Base-by-base conservation (phyloP, 225 moss, liverwort and hornwort species). In the Lunularia cruciata region DNA sequence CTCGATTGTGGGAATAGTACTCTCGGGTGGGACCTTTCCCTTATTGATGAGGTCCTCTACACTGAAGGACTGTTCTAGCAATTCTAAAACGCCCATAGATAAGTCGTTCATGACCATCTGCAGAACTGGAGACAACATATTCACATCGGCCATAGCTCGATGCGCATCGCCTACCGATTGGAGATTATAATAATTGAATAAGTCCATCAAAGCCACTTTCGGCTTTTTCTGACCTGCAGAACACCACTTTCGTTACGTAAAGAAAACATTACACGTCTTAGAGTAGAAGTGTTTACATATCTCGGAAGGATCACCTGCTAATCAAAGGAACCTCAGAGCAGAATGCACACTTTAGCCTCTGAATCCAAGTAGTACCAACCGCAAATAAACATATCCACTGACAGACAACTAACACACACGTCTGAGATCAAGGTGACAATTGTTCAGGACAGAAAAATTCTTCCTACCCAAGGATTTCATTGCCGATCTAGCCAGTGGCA, bases 131-230 rank as follows among this genome's bases (percentile, higher is more conserved):
- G 80, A 74, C 57, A 84, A 38, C 77, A 84, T 80, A 60, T 84
- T 79, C n/a, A 84, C 84, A 69, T 84, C 84, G 8, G 76, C 71
- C 84, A 84, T 80, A 31, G 80, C 84, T 72, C 84, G 65, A 70
- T 84, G 84, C 3, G 77, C 77, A 45, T 72, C 57, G 27, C 74
- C 79, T 25, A 77, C 73, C 2, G 65, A 60, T 16, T 64, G 67
- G 62, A 84, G 75, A 57, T 69, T 74, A 48, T 84, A 84, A 70
- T 74, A 57, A 15, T 14, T 60, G 63, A 74, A 72, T 3, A 84
- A 55, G 5, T 71, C 38, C 34, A 62, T 62, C 14, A 80, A 73
- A 13, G 54, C 38, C 27, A 72, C 69, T 49, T 60, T 77, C 3
- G 76, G 62, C 55, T 47, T 60, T 32, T 61, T 69, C 36, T 60